Evolutionary conservation across 2,329 filamentous ascomycete genomes (phyloP).

Genomic region (Alternaria gaisen): DNA sequence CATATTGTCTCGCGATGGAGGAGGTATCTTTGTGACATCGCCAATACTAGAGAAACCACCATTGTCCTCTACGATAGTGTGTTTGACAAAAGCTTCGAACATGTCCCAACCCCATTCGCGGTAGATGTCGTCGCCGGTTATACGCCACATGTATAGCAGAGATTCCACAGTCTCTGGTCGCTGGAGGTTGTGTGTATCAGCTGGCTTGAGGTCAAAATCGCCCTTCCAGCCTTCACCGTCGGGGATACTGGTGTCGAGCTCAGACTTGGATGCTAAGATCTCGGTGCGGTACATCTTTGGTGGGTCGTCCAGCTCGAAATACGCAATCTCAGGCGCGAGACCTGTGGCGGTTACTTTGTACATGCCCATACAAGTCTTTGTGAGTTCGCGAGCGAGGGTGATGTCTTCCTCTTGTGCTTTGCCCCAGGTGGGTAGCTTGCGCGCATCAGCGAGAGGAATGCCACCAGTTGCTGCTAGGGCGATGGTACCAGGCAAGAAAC

Average conservation of each 20-base stretch:
- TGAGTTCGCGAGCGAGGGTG: slow-evolving; percentile 84
- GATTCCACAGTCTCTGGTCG: slow-evolving; percentile 96
- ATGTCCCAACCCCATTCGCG: slow-evolving; percentile 99
- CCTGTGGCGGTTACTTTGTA: slow-evolving; percentile 91
- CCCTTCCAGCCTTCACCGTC: slow-evolving; percentile 72
- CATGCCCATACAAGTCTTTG: slow-evolving; percentile 98
- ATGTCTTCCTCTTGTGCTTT: slow-evolving; percentile 86
- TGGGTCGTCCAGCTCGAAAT: slow-evolving; percentile 80
- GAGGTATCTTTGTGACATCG: slow-evolving; percentile 77
- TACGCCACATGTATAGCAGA: slow-evolving; percentile 98
- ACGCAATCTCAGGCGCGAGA: slow-evolving; percentile 92
- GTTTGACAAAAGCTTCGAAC: slow-evolving; percentile 89
- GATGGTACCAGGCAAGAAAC: slow-evolving; percentile 97
- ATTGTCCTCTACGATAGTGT: slow-evolving; percentile 80
- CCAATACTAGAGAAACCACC: slow-evolving; percentile 84
- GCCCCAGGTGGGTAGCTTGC: slow-evolving; percentile 74
- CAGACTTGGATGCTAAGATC: slow-evolving; percentile 55
- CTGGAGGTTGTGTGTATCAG: slow-evolving; percentile 92
- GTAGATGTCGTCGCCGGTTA: slow-evolving; percentile 89
- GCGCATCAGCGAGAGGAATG: slow-evolving; percentile 76
- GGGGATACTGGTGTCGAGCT: slow-evolving; percentile 34
- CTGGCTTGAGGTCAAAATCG: slow-evolving; percentile 81
- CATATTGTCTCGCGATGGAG: slow-evolving; percentile 85
- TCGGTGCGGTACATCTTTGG: slow-evolving; percentile 66
- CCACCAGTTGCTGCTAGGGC: slow-evolving; percentile 87